Percentiles rank a stretch among this genome's conserved stretches.
Conservation (phyloP, 495 filamentous ascomycete species). For the Aspergillus nidulans region DNA sequence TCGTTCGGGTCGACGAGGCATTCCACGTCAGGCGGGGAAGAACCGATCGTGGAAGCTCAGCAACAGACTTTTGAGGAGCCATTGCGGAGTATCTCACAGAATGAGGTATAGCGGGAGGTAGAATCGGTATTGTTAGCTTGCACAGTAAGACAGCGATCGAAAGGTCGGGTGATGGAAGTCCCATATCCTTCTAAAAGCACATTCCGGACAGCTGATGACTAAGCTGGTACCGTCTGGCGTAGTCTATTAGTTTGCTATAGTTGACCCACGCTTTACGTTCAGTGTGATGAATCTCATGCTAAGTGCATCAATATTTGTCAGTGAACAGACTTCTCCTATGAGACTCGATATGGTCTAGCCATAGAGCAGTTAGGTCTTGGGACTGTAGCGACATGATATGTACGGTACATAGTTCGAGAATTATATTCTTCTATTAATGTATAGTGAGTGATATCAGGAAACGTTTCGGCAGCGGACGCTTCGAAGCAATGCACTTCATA, state of each 20-base stretch:
- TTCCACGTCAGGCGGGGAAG: conserved; percentile 45
- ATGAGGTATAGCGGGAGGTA: background rate
- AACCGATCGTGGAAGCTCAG: conserved; percentile 37
- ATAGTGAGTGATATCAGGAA: background rate
- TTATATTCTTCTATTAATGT: background rate
- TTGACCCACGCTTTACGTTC: no score
- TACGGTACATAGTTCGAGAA: background rate
- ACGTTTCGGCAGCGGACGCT: conserved; percentile 16
- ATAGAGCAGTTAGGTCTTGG: no score
- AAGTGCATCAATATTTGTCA: no score
- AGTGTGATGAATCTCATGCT: no score
- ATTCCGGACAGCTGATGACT: background rate
- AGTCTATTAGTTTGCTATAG: no score
- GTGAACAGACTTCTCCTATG: no score
- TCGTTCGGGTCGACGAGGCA: conserved; percentile 34
- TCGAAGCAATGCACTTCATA: conserved; percentile 40
- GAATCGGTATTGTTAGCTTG: background rate
- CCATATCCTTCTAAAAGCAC: conserved; percentile 1
- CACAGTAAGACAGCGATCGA: background rate
- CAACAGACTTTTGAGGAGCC: conserved; percentile 35
- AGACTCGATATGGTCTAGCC: no score
- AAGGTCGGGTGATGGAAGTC: conserved; percentile 3
- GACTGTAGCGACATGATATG: background rate
- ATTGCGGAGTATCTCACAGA: conserved; percentile 13
- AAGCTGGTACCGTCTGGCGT: background rate